Conservation (phyloP, 1,284 basidiomycete genomes). For the Cryptococcus sp. region DNA sequence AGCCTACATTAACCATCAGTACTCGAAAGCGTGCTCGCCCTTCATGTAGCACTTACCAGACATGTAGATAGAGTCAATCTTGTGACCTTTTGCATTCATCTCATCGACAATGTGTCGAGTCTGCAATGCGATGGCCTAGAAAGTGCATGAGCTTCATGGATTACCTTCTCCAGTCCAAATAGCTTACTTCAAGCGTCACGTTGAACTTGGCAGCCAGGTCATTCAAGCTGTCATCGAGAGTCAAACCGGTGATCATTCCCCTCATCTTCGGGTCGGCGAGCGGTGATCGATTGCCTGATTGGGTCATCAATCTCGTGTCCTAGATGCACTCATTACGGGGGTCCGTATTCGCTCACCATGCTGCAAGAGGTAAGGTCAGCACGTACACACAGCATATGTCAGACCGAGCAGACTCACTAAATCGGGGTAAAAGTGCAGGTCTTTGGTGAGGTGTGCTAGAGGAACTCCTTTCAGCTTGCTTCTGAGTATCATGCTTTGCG, state of each 20-base stretch:
- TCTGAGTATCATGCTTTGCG: background rate
- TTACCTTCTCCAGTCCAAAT: background rate
- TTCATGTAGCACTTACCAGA: constrained; percentile 48
- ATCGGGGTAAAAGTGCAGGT: constrained; percentile 93
- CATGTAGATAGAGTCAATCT: constrained; percentile 86
- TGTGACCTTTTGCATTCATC: constrained; percentile 85
- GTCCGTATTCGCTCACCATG: constrained; percentile 2
- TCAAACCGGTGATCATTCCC: constrained; percentile 84
- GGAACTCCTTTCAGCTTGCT: constrained; percentile 14
- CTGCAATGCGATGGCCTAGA: constrained; percentile 82
- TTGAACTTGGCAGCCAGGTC: constrained; percentile 91
- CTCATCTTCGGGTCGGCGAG: constrained; percentile 92
- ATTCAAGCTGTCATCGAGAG: constrained; percentile 72
- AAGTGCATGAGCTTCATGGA: background rate
- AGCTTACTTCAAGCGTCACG: constrained; percentile 73
- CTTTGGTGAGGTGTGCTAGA: constrained; percentile 76
- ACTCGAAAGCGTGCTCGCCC: background rate
- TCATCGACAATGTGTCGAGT: constrained; percentile 91
- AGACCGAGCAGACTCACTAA: constrained; percentile 56
- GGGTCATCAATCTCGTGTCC: too few relatives aligned
- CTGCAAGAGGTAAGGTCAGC: constrained; percentile 8
- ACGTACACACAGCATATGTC: background rate
- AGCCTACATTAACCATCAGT: constrained; percentile 56
- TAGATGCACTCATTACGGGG: background rate
- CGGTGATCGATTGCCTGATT: constrained; percentile 88